A percentile compares a stretch with the other conserved stretches of the same genome.
Conservation (phyloP, 495 filamentous ascomycete species). For the Hypoxylon cercidicola region DNA sequence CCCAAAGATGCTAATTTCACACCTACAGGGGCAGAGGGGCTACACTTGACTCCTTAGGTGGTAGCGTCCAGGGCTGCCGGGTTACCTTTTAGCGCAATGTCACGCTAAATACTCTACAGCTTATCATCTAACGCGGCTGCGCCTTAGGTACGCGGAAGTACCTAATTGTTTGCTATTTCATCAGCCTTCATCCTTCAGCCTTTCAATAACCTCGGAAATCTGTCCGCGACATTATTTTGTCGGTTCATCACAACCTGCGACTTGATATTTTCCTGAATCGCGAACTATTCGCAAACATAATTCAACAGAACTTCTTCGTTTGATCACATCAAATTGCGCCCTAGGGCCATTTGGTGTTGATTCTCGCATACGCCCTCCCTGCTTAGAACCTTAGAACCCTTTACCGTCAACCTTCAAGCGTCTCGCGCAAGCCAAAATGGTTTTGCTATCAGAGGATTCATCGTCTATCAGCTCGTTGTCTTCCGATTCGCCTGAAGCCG, state of each 20-base stretch:
- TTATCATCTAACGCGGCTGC: no score
- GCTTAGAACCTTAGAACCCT: neutral
- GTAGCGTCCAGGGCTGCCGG: no score
- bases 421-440: slow-evolving; percentile 30
- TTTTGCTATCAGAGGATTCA: slow-evolving; percentile 43
- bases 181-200: no score
- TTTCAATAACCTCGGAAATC: no score
- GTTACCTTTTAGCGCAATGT: no score
- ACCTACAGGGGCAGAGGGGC: neutral
- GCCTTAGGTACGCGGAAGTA: no score
- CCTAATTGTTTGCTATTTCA: no score
- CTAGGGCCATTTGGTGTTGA: no score
- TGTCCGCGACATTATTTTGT: no score
- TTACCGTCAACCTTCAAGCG: neutral
- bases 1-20: neutral
- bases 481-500: slow-evolving; percentile 59
- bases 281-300: neutral
- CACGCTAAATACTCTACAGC: no score
- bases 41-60: neutral
- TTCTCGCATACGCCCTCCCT: neutral
- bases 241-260: neutral
- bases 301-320: neutral
- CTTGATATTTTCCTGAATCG: neutral
- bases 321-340: neutral
- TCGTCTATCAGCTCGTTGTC: slow-evolving; percentile 51